Percentiles rank a stretch among this genome's conserved stretches.
Conservation (phyloP, 768 basidiomycete genomes). For the Leccinum barrowsii region DNA sequence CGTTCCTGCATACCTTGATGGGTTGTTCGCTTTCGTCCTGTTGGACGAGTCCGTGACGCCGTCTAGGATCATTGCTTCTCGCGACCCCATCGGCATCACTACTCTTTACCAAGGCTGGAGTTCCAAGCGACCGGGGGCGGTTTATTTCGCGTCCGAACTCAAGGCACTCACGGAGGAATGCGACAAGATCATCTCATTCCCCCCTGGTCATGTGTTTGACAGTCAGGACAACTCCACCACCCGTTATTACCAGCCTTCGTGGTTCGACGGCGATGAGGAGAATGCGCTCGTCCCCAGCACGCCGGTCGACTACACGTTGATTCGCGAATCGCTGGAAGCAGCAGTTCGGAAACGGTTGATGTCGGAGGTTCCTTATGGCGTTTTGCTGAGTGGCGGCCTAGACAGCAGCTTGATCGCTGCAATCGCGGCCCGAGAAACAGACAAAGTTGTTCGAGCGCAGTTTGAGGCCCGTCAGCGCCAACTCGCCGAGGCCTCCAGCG, state of each 20-base stretch:
- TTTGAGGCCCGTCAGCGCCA: conserved; percentile 65
- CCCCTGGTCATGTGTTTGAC: conserved; percentile 96
- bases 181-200: conserved; percentile 92
- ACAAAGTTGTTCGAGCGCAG: conserved; percentile 82
- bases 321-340: conserved; percentile 82
- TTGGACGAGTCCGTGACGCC: conserved; percentile 91
- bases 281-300: conserved; percentile 53
- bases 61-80: conserved; percentile 88
- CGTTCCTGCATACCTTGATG: conserved; percentile 81
- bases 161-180: conserved; percentile 90
- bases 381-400: conserved; percentile 90
- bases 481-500: conserved; percentile 49
- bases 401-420: conserved; percentile 96
- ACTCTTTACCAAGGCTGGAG: conserved; percentile 98
- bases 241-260: conserved; percentile 84
- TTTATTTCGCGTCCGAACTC: conserved; percentile 95
- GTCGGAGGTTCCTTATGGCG: conserved; percentile 98
- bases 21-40: conserved; percentile 98
- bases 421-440: conserved; percentile 92
- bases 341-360: conserved; percentile 94
- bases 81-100: conserved; percentile 97
- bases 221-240: conserved; percentile 72
- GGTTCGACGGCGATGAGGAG: conserved; percentile 86
- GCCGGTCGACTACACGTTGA: conserved; percentile 57
- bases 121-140: conserved; percentile 73